Evolutionary conservation across 768 basidiomycete genomes (phyloP).

Genomic region (Russula foetens): DNA sequence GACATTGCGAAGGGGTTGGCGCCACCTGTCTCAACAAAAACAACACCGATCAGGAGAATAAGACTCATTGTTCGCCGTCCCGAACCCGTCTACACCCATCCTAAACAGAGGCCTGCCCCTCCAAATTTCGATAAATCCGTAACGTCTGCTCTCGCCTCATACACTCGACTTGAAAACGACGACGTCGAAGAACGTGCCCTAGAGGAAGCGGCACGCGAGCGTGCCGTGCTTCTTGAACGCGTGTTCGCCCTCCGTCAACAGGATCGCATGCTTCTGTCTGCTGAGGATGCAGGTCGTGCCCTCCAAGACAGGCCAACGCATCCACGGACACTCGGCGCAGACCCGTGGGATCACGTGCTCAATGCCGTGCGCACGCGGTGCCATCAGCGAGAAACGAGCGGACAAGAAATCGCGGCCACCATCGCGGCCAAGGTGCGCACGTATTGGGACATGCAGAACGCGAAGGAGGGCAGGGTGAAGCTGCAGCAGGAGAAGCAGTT

Average conservation of each 20-base stretch:
- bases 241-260: slow-evolving; percentile 37
- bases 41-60: slow-evolving; percentile 50
- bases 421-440: slow-evolving; percentile 58
- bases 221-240: slow-evolving; percentile 37
- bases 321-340: slow-evolving; percentile 27
- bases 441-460: slow-evolving; percentile 68
- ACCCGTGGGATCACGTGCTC: slow-evolving; percentile 55
- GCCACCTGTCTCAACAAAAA: slow-evolving; percentile 18
- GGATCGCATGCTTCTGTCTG: slow-evolving; percentile 38
- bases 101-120: slow-evolving; percentile 52
- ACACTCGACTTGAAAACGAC: slow-evolving; percentile 42
- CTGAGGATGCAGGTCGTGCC: slow-evolving; percentile 27
- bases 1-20: background rate
- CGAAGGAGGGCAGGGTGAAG: slow-evolving; percentile 50
- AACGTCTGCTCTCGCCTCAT: slow-evolving; percentile 51
- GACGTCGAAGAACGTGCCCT: slow-evolving; percentile 37
- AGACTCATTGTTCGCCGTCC: slow-evolving; percentile 61
- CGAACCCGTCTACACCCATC: slow-evolving; percentile 52
- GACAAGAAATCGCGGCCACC: slow-evolving; percentile 39
- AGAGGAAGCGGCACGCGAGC: slow-evolving; percentile 32
- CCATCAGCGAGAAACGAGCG: slow-evolving; percentile 26
- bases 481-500: slow-evolving; percentile 60
- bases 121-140: slow-evolving; percentile 49
- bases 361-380: slow-evolving; percentile 33
- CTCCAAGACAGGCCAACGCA: slow-evolving; percentile 11